These are phyloP conservation scores for Umbilicus rupestris DNA, from an alignment of 164 flowering plant species.

Conservation along the genomic window DNA sequence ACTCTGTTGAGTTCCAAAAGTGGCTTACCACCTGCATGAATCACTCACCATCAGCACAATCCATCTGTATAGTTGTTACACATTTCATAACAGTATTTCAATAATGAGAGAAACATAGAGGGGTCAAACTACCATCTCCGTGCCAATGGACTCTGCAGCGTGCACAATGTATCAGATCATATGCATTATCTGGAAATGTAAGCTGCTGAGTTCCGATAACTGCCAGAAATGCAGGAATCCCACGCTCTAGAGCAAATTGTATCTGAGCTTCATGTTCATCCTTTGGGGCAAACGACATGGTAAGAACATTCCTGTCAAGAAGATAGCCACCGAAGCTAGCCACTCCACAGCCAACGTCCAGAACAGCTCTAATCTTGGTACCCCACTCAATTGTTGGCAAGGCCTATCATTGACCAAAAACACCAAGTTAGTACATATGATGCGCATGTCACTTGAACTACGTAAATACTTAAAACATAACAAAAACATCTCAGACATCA, in stretches of 20 bases:
- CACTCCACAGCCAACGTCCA: constrained; percentile 97
- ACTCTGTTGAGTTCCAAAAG: constrained; percentile 78
- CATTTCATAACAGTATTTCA: background rate
- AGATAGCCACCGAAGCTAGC: constrained; percentile 97
- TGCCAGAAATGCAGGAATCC: constrained; percentile 83
- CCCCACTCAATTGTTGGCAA: constrained; percentile 61
- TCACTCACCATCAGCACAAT: background rate
- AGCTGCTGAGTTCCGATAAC: constrained; percentile 79
- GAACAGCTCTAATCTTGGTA: constrained; percentile 52
- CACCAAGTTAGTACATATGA: background rate
- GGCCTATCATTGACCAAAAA: constrained; percentile 29
- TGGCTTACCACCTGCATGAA: constrained; percentile 73
- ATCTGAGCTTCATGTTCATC: constrained; percentile 98
- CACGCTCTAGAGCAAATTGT: constrained; percentile 93
- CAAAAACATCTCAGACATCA: background rate
- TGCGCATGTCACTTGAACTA: background rate
- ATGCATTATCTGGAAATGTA: constrained; percentile 64
- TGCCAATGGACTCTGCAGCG: constrained; percentile 96
- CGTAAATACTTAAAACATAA: background rate
- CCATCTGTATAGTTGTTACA: background rate
- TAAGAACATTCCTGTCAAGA: constrained; percentile 65
- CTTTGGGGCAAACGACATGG: constrained; percentile 96
- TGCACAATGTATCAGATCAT: constrained; percentile 85
- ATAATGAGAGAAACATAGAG: background rate
- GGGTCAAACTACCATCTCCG: constrained; percentile 54